Evolutionary conservation across 2,329 filamentous ascomycete genomes (phyloP).

Genomic region (Pyrenophora graminea): DNA sequence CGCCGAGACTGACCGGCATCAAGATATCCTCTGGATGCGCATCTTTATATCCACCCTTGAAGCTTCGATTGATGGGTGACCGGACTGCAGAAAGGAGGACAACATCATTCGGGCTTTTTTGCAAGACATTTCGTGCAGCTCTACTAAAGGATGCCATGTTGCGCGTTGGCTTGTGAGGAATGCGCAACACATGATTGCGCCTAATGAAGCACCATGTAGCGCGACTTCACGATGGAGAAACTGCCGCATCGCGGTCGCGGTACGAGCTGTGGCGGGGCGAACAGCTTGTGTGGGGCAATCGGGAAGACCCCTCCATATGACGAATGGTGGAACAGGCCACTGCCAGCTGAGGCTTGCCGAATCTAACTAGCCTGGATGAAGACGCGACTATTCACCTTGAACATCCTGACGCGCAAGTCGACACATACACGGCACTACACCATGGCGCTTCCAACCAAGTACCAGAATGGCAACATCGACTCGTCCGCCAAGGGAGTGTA

Average conservation of each 20-base stretch:
- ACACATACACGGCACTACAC: neutral
- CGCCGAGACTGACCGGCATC: slow-evolving; percentile 53
- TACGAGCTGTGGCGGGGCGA: slow-evolving; percentile 36
- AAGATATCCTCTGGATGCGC: slow-evolving; percentile 84
- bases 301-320: slow-evolving; percentile 35
- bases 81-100: slow-evolving; percentile 90
- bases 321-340: slow-evolving; percentile 22
- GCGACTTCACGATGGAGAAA: slow-evolving; percentile 19
- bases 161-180: neutral
- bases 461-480: slow-evolving; percentile 42
- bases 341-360: slow-evolving; percentile 9
- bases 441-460: slow-evolving; percentile 43
- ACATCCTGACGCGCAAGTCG: slow-evolving; percentile 1
- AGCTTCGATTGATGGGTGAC: slow-evolving; percentile 83
- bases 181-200: slow-evolving; percentile 1
- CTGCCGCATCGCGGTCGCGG: slow-evolving; percentile 26
- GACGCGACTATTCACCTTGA: slow-evolving; percentile 7
- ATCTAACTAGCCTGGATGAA: slow-evolving; percentile 9
- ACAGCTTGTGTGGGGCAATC: slow-evolving; percentile 34
- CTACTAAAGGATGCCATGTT: slow-evolving; percentile 38
- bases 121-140: slow-evolving; percentile 63
- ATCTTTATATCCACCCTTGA: slow-evolving; percentile 94
- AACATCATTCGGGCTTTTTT: slow-evolving; percentile 90
- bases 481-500: slow-evolving; percentile 41
- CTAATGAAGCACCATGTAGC: slow-evolving; percentile 1